These are phyloP conservation scores for Talaromyces sp. DNA, from an alignment of 2,329 filamentous ascomycete genomes.

Conservation along the genomic window DNA sequence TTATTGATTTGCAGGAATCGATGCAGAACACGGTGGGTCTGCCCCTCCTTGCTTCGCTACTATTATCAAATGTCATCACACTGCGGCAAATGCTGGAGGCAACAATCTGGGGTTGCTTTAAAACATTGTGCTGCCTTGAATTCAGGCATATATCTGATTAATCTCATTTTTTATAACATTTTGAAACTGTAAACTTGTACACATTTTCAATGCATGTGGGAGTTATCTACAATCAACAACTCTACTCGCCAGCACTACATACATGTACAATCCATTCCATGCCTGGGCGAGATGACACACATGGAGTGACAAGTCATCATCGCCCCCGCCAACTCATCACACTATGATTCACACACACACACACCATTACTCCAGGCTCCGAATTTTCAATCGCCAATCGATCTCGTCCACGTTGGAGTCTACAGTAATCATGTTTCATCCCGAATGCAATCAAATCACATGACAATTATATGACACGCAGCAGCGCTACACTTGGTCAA, in stretches of 20 bases:
- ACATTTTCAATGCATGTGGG: background rate
- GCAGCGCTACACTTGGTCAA: too few relatives aligned
- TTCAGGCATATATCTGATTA: background rate
- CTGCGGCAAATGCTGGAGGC: background rate
- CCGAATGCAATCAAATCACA: background rate
- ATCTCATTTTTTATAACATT: background rate
- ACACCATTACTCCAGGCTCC: background rate
- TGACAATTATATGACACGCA: background rate
- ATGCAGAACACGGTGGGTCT: background rate
- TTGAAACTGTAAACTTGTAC: background rate
- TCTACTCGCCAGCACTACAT: background rate
- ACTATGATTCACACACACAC: background rate
- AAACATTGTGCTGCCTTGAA: background rate
- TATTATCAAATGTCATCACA: background rate
- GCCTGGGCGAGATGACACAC: background rate
- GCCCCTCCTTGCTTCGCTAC: background rate
- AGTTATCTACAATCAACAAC: background rate
- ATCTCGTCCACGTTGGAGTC: constrained; percentile 6
- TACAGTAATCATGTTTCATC: background rate
- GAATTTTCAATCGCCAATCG: constrained; percentile 5
- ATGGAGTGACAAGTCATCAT: constrained; percentile 6
- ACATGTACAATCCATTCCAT: background rate
- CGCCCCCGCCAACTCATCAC: background rate
- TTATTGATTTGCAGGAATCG: too few relatives aligned
- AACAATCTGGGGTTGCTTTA: background rate